Conservation (phyloP, 2,329 filamentous ascomycete genomes). For the Tolypocladium amazonense region DNA sequence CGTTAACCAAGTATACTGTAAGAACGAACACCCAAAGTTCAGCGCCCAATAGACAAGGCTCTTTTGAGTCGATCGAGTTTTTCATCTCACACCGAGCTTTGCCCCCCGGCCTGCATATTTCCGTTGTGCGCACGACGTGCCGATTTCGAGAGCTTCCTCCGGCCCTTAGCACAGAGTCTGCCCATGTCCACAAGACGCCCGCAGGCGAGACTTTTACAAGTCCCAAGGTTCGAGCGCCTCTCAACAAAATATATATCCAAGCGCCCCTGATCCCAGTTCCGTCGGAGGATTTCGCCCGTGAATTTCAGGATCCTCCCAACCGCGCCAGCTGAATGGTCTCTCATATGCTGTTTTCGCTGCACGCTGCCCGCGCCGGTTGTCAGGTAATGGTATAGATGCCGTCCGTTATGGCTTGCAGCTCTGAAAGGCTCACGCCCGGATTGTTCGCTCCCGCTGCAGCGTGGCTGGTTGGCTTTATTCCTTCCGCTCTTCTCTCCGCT, state of each 20-base stretch:
- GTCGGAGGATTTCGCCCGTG: no score
- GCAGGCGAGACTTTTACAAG: neutral
- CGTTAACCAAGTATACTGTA: no score
- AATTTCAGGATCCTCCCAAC: neutral
- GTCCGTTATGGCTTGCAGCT: neutral
- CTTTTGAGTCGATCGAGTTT: neutral
- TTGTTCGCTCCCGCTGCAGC: neutral
- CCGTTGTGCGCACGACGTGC: neutral
- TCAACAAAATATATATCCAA: neutral
- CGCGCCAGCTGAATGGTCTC: neutral
- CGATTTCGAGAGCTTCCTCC: neutral
- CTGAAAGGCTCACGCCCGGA: neutral
- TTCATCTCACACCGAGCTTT: neutral
- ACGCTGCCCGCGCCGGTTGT: neutral
- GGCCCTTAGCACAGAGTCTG: neutral
- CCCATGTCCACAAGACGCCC: neutral
- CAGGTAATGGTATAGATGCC: neutral
- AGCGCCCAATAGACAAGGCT: neutral
- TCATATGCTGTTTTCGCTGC: neutral
- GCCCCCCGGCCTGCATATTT: neutral
- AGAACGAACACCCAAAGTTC: neutral
- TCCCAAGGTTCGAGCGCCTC: neutral
- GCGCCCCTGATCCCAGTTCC: neutral
- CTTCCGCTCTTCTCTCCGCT: constrained; percentile 10
- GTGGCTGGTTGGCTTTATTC: constrained; percentile 1